A percentile compares a stretch with the other conserved stretches of the same genome.
phyloP scores from a whole-genome alignment of 345 rosid genomes.

The Eucalyptus shirleyi region DNA sequence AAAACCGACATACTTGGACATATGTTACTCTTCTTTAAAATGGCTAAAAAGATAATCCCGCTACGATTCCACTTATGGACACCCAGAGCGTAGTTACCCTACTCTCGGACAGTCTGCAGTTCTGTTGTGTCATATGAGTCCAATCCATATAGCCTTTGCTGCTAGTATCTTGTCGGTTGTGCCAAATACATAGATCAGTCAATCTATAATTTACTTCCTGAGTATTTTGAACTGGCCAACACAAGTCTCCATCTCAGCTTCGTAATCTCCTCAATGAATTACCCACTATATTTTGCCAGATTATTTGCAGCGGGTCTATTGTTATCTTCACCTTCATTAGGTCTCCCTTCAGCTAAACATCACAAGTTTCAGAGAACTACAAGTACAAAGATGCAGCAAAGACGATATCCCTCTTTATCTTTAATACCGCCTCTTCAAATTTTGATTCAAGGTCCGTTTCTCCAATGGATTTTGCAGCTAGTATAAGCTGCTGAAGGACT shows the following conservation, averaged over 20 bases:
- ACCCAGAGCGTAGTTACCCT: background rate
- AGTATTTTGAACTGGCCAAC: background rate
- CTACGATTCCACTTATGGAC: background rate
- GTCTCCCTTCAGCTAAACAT: background rate
- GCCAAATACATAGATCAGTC: background rate
- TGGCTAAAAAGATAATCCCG: background rate
- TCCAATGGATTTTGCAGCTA: conserved; percentile 80
- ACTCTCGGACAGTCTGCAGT: background rate
- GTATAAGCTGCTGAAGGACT: conserved; percentile 92
- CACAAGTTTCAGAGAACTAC: background rate
- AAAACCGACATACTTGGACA: background rate
- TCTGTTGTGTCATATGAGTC: background rate
- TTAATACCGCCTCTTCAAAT: conserved; percentile 82
- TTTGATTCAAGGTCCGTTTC: conserved; percentile 76
- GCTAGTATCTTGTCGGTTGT: background rate
- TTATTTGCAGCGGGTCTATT: background rate
- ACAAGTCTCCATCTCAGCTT: background rate
- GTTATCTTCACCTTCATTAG: background rate
- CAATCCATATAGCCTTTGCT: background rate
- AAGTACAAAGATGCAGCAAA: conserved; percentile 93
- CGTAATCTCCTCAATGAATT: background rate
- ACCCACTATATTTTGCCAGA: background rate
- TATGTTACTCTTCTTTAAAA: background rate
- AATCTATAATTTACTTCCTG: background rate
- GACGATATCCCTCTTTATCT: conserved; percentile 92